A percentile compares a stretch with the other conserved stretches of the same genome.
Evolutionary conservation across 306 rosid species (phyloP).

Genomic region (Astragalus glycyphyllos): DNA sequence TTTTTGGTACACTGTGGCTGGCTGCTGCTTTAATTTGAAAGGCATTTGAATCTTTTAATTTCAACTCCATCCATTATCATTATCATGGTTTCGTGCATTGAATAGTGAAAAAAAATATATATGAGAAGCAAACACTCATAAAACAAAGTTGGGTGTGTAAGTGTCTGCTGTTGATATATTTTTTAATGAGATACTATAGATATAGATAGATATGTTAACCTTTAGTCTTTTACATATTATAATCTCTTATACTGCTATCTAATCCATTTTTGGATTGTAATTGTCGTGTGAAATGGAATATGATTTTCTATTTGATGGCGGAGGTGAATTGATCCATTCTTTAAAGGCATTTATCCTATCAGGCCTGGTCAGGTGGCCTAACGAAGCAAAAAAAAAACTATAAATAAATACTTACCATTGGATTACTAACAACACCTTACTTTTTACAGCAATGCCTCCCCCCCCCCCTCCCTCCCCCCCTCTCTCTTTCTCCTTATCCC

Average conservation of each 20-base stretch:
- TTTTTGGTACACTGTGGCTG: not conserved
- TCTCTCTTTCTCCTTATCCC: no score
- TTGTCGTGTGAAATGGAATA: slow-evolving; percentile 31
- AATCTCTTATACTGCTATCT: not conserved
- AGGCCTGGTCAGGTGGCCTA: no score
- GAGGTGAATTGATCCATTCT: slow-evolving; percentile 29
- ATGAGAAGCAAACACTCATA: slow-evolving; percentile 6
- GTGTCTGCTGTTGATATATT: not conserved
- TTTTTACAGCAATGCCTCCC: no score
- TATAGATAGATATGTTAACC: not conserved
- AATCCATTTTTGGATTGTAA: not conserved
- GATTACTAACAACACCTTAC: no score
- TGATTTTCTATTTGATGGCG: slow-evolving; percentile 3
- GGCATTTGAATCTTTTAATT: slow-evolving; percentile 37
- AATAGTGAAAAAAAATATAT: not conserved
- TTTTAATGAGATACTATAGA: no score
- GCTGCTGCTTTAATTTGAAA: slow-evolving; percentile 32
- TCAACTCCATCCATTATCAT: slow-evolving; percentile 11
- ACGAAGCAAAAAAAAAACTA: not conserved
- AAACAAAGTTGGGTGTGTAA: not conserved
- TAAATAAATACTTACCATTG: no score
- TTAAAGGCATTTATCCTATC: not conserved
- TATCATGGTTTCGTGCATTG: slow-evolving; percentile 1
- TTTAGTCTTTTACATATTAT: not conserved
- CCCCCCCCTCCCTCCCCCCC: no score